phyloP scores from a whole-genome alignment of 768 basidiomycete genomes.

The Kwoniella europaea region DNA sequence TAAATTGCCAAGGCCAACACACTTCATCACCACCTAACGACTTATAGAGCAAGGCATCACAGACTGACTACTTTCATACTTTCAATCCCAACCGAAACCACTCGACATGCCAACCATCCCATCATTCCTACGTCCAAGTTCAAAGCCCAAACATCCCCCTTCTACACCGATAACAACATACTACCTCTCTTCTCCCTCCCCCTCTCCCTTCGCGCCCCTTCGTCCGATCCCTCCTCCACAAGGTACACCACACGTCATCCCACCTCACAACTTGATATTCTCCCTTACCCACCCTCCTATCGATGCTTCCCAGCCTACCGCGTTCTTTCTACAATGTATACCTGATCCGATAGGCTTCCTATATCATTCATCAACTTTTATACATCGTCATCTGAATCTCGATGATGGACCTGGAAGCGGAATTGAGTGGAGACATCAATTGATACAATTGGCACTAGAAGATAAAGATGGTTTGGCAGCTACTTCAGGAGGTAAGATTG shows the following conservation, averaged over 20 bases:
- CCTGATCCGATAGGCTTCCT: conserved; percentile 48
- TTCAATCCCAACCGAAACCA: neutral
- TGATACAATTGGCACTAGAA: conserved; percentile 36
- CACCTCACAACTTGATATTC: conserved; percentile 21
- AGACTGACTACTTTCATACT: neutral
- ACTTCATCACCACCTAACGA: too few relatives aligned
- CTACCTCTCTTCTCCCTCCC: conserved; percentile 25
- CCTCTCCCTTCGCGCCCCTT: conserved; percentile 10
- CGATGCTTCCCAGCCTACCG: conserved; percentile 8
- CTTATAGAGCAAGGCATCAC: neutral
- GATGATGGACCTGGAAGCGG: neutral
- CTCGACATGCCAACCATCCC: conserved; percentile 25
- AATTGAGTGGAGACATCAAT: conserved; percentile 38
- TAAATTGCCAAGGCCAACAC: neutral
- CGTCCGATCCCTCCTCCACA: conserved; percentile 19
- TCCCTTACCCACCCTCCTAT: conserved; percentile 32
- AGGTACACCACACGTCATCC: conserved; percentile 8
- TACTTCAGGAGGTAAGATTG: conserved; percentile 39
- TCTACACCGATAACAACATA: conserved; percentile 21
- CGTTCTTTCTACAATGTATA: conserved; percentile 44
- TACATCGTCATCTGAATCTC: conserved; percentile 23
- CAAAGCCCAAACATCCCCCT: conserved; percentile 10
- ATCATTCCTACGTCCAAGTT: conserved; percentile 8
- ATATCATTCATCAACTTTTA: conserved; percentile 34
- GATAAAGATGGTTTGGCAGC: conserved; percentile 44